Percentiles rank a stretch among this genome's conserved stretches.
These are phyloP conservation scores for Friedmanniomyces endolithicus DNA, from an alignment of 495 filamentous ascomycete genomes.

Conservation along the genomic window DNA sequence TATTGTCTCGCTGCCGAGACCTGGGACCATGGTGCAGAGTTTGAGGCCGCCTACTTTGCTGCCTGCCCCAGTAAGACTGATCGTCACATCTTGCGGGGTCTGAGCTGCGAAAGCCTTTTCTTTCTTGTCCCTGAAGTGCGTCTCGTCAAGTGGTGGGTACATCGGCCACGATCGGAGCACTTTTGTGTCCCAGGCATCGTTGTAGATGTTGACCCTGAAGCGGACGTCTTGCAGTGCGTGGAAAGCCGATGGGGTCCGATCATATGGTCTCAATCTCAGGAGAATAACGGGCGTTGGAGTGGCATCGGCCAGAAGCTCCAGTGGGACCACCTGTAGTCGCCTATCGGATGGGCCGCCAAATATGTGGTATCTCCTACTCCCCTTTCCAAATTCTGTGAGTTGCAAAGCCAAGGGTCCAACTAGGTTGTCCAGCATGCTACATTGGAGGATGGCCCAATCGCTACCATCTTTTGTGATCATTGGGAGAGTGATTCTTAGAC, in stretches of 20 bases:
- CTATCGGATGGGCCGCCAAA: neutral
- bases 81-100: neutral
- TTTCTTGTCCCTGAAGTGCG: neutral
- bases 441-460: neutral
- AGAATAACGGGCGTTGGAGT: neutral
- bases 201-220: neutral
- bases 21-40: no score
- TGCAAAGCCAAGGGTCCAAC: neutral
- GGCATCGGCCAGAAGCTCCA: neutral
- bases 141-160: neutral
- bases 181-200: neutral
- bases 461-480: neutral
- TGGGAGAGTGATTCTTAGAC: neutral
- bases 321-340: neutral
- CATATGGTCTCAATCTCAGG: neutral
- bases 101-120: neutral
- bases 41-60: no score
- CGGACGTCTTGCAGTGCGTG: neutral
- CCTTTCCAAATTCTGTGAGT: no score
- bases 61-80: neutral
- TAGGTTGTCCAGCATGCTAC: neutral
- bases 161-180: neutral
- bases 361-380: no score
- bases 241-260: neutral
- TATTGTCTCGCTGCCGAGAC: no score